A percentile compares a stretch with the other conserved stretches of the same genome.
phyloP scores from a whole-genome alignment of 495 filamentous ascomycete species.

The Podospora pseudopauciseta region DNA sequence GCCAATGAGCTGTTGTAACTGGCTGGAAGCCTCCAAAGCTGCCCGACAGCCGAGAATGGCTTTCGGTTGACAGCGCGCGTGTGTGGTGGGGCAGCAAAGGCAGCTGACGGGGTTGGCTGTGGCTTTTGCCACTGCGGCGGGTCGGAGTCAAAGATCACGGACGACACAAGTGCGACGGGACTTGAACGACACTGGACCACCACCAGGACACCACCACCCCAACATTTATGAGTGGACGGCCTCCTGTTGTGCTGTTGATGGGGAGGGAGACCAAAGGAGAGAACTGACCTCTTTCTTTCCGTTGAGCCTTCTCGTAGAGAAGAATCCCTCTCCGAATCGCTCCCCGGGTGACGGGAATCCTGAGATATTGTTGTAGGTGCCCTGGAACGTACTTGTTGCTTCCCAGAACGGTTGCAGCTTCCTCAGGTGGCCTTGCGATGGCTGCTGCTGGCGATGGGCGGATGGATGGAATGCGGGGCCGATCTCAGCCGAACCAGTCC shows the following conservation, averaged over 20 bases:
- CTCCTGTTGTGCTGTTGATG: not conserved
- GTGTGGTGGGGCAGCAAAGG: constrained; percentile 11
- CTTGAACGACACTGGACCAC: not conserved
- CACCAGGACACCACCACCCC: too few species aligned
- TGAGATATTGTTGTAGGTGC: not conserved
- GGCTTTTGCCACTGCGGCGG: constrained; percentile 22
- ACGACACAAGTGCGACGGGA: not conserved
- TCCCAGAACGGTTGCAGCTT: not conserved
- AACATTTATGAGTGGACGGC: not conserved
- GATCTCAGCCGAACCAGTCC: constrained; percentile 18
- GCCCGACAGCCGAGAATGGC: not conserved
- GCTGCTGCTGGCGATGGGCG: not conserved
- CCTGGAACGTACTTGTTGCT: not conserved
- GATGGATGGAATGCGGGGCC: constrained; percentile 8
- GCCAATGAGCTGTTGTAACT: constrained; percentile 10
- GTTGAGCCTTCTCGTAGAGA: not conserved
- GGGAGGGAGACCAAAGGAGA: not conserved
- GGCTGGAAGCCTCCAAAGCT: constrained; percentile 11
- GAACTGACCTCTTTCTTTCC: not conserved
- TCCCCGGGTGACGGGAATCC: not conserved
- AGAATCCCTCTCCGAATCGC: not conserved
- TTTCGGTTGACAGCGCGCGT: constrained; percentile 4
- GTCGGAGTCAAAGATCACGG: constrained; percentile 18
- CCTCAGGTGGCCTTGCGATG: not conserved
- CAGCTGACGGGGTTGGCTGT: constrained; percentile 21